phyloP scores from a whole-genome alignment of 768 basidiomycete genomes.

The Amanita rubescens region DNA sequence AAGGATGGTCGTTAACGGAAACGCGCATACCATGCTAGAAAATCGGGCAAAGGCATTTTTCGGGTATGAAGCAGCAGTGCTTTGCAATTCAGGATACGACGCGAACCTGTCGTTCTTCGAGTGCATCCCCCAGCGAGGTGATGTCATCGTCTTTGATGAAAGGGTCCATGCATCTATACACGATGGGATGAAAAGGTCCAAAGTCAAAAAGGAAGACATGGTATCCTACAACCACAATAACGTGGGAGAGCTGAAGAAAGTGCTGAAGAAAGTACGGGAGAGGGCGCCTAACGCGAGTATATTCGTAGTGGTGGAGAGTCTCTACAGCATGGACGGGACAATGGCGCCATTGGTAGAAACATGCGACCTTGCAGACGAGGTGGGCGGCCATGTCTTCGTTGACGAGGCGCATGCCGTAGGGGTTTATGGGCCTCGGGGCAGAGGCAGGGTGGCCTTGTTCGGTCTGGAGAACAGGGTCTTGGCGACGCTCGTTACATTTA shows the following conservation, averaged over 20 bases:
- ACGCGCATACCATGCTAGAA: too few species aligned
- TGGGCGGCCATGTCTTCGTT: constrained; percentile 67
- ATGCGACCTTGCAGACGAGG: constrained; percentile 49
- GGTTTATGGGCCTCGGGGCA: constrained; percentile 72
- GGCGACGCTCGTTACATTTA: constrained; percentile 84
- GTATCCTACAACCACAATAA: constrained; percentile 71
- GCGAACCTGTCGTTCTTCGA: constrained; percentile 87
- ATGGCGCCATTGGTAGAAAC: constrained; percentile 69
- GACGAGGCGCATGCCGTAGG: constrained; percentile 96
- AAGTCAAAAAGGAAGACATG: constrained; percentile 29
- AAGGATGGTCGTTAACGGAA: too few species aligned
- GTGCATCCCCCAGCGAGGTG: constrained; percentile 67
- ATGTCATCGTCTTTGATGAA: constrained; percentile 77
- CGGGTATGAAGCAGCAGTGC: constrained; percentile 50
- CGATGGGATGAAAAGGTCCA: constrained; percentile 73
- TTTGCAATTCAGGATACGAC: constrained; percentile 93
- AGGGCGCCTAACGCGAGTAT: constrained; percentile 27
- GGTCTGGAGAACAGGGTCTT: constrained; percentile 68
- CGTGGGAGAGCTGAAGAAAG: constrained; percentile 35
- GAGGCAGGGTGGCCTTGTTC: constrained; percentile 63
- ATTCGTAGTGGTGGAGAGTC: constrained; percentile 80
- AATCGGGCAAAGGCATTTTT: constrained; percentile 58
- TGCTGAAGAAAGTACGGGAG: constrained; percentile 36
- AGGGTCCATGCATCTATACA: constrained; percentile 88
- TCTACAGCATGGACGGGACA: constrained; percentile 97